Percentiles rank a stretch among this genome's conserved stretches.
These are phyloP conservation scores for Leccinum uliginosum DNA, from an alignment of 768 basidiomycete genomes.

Conservation along the genomic window DNA sequence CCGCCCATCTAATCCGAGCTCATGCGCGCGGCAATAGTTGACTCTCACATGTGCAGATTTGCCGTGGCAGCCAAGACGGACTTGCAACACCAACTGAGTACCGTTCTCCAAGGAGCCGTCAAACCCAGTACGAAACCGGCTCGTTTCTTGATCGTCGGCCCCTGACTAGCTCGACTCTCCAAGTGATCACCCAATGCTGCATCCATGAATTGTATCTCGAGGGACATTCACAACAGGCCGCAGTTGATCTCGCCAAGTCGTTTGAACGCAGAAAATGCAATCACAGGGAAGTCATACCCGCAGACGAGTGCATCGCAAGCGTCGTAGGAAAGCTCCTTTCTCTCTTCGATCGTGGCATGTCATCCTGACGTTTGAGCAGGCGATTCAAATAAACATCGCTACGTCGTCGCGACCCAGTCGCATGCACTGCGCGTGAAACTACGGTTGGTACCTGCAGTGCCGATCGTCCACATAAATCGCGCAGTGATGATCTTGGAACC, in stretches of 20 bases:
- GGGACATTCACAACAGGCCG: conserved; percentile 66
- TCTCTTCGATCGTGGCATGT: background rate
- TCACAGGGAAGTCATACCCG: conserved; percentile 81
- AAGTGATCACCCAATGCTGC: conserved; percentile 99
- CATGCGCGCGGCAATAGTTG: conserved; percentile 48
- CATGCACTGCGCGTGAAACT: conserved; percentile 64
- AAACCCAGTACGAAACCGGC: conserved; percentile 75
- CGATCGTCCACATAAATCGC: conserved; percentile 87
- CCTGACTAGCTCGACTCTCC: conserved; percentile 42
- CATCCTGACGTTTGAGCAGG: conserved; percentile 39
- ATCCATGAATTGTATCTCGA: conserved; percentile 90
- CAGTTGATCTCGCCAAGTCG: conserved; percentile 85
- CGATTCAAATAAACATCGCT: conserved; percentile 85
- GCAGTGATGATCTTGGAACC: conserved; percentile 93
- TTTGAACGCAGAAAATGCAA: conserved; percentile 96
- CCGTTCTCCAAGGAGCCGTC: conserved; percentile 79
- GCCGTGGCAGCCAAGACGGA: conserved; percentile 70
- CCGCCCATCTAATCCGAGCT: conserved; percentile 1
- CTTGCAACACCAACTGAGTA: conserved; percentile 66
- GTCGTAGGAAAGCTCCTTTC: conserved; percentile 60
- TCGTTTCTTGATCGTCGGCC: conserved; percentile 1
- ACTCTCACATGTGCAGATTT: conserved; percentile 76
- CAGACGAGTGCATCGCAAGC: conserved; percentile 75
- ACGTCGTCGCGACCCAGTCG: conserved; percentile 84
- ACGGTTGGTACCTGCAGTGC: conserved; percentile 75